phyloP scores from a whole-genome alignment of 1,284 basidiomycete species.

The Lentinus polychrous region DNA sequence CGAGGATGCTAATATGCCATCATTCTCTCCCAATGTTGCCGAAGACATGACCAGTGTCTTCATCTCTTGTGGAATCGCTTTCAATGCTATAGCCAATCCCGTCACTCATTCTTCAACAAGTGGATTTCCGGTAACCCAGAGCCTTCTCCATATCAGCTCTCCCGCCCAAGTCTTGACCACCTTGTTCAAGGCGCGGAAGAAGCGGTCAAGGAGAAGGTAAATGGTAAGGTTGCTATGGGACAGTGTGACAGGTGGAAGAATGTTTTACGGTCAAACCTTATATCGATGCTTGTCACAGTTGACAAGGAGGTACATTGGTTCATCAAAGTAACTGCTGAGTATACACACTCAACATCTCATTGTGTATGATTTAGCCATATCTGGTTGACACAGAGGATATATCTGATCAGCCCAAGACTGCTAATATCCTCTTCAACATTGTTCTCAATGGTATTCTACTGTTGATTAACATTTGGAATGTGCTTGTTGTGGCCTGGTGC shows the following conservation, averaged over 20 bases:
- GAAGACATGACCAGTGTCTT: no score
- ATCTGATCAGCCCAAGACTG: conserved; percentile 4
- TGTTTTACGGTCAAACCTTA: conserved; percentile 18
- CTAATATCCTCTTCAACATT: neutral
- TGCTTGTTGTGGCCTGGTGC: neutral
- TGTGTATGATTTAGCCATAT: conserved; percentile 3
- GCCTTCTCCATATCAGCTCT: conserved; percentile 4
- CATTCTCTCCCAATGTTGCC: no score
- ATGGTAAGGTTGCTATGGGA: conserved; percentile 17
- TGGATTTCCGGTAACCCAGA: conserved; percentile 7
- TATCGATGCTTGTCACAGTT: conserved; percentile 10
- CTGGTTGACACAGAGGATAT: conserved; percentile 5
- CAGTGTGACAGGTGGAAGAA: conserved; percentile 31
- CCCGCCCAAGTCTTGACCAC: conserved; percentile 9
- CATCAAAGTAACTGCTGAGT: no score
- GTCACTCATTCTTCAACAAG: no score
- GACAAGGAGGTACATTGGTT: conserved; percentile 9
- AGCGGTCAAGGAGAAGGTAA: conserved; percentile 7
- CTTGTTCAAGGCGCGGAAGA: conserved; percentile 14
- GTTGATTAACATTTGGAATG: neutral
- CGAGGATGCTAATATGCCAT: no score
- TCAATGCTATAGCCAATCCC: no score
- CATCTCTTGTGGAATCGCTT: no score
- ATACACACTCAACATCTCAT: no score
- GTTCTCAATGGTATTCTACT: neutral